phyloP scores from a whole-genome alignment of 768 basidiomycete genomes.

The Mycena venus region DNA sequence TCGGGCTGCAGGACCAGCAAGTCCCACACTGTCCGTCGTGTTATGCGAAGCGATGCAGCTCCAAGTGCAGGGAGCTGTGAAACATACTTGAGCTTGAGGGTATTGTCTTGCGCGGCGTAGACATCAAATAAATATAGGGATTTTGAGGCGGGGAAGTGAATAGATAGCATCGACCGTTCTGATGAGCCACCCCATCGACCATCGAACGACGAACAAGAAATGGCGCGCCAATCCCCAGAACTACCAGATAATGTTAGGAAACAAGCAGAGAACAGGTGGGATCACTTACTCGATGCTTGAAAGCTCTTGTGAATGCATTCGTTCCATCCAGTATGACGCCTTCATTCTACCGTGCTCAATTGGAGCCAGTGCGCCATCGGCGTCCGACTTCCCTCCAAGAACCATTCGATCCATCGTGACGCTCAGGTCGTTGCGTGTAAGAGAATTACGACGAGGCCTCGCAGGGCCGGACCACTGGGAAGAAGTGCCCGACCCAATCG shows the following conservation, averaged over 20 bases:
- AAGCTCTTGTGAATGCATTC: constrained; percentile 64
- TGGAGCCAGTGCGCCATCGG: constrained; percentile 53
- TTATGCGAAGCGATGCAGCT: constrained; percentile 70
- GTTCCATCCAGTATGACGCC: constrained; percentile 81
- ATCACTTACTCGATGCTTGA: constrained; percentile 62
- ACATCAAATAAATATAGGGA: constrained; percentile 63
- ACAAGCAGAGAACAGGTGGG: constrained; percentile 13
- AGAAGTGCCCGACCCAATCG: constrained; percentile 53
- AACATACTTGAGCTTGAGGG: constrained; percentile 55
- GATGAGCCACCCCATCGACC: constrained; percentile 70
- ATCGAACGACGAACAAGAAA: constrained; percentile 76
- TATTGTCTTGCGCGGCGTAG: constrained; percentile 55
- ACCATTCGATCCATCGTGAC: constrained; percentile 79
- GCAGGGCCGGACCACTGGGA: constrained; percentile 44
- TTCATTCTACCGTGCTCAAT: constrained; percentile 77
- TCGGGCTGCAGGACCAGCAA: constrained; percentile 74
- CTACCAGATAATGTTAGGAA: constrained; percentile 42
- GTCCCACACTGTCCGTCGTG: constrained; percentile 76
- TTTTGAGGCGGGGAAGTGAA: constrained; percentile 65
- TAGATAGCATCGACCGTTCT: constrained; percentile 66
- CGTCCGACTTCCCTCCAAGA: constrained; percentile 63
- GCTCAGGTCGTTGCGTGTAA: constrained; percentile 68
- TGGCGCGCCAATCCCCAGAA: constrained; percentile 56
- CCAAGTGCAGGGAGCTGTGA: constrained; percentile 60
- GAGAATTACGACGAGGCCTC: constrained; percentile 58